phyloP scores from a whole-genome alignment of 2,329 filamentous ascomycete genomes.

The Calonectria henricotiae region DNA sequence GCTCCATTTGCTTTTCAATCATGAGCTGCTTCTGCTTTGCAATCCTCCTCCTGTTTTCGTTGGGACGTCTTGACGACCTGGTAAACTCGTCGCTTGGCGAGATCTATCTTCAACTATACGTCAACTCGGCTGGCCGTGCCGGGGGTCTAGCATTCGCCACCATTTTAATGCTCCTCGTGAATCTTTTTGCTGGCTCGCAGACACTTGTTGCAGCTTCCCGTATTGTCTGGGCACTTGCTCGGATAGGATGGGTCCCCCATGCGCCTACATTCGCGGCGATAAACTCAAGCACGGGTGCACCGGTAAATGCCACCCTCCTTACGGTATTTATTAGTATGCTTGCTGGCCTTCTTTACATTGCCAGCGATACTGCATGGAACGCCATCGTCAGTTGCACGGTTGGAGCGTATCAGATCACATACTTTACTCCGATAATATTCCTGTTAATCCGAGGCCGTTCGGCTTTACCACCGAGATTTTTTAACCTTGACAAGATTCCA shows the following conservation, averaged over 20 bases:
- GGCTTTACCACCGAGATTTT: background rate
- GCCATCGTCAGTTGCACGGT: conserved; percentile 14
- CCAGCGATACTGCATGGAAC: conserved; percentile 15
- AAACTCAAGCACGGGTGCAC: conserved; percentile 3
- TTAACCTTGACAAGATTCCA: background rate
- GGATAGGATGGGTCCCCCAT: conserved; percentile 18
- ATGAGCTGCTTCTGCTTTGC: background rate
- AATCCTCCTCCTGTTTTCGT: background rate
- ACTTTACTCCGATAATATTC: background rate
- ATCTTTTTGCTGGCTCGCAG: conserved; percentile 5
- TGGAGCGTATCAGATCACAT: conserved; percentile 5
- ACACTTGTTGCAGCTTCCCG: background rate
- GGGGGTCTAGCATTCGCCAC: conserved; percentile 2
- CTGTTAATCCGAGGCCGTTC: conserved; percentile 11
- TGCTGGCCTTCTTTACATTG: conserved; percentile 5
- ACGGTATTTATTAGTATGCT: conserved; percentile 8
- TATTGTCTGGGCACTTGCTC: conserved; percentile 5
- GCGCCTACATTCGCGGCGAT: background rate
- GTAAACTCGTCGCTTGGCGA: conserved; percentile 17
- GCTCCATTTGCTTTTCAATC: background rate
- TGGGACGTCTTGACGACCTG: conserved; percentile 1
- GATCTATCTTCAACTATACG: conserved; percentile 19
- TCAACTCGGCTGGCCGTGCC: conserved; percentile 12
- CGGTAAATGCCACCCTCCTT: background rate
- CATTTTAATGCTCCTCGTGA: background rate